Conservation (phyloP, 106 monocot genomes). For the Allium sativum region DNA sequence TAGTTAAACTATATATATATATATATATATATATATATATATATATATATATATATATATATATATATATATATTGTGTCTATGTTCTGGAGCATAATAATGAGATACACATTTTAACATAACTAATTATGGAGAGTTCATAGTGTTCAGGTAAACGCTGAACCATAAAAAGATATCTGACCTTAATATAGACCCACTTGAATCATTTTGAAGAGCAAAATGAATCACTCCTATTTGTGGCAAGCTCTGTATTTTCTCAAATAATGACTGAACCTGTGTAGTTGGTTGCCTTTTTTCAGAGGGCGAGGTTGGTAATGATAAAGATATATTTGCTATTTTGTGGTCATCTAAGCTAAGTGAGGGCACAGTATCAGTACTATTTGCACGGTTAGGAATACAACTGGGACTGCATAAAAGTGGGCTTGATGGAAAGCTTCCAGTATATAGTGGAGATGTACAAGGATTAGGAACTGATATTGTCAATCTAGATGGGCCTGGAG, state of each 20-base stretch:
- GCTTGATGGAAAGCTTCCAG: constrained; percentile 95
- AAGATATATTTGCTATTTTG: constrained; percentile 29
- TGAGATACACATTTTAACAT: no score
- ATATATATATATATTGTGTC: no score
- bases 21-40: no score
- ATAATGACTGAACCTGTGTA: constrained; percentile 37
- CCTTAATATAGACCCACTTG: constrained; percentile 85
- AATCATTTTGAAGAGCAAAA: constrained; percentile 96
- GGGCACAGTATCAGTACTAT: constrained; percentile 70
- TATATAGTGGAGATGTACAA: constrained; percentile 74
- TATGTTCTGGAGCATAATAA: no score
- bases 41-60: no score
- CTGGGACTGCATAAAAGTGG: constrained; percentile 84
- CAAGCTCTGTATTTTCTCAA: constrained; percentile 80
- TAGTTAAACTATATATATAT: no score
- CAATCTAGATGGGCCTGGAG: constrained; percentile 40
- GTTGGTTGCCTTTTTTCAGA: constrained; percentile 45
- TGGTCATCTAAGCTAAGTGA: constrained; percentile 83
- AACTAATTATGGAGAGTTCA: no score
- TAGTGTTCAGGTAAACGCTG: no score
- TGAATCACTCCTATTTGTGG: constrained; percentile 90
- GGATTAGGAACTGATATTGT: constrained; percentile 50
- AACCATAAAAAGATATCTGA: constrained; percentile 13
- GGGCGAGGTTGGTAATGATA: constrained; percentile 63
- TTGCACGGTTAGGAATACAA: constrained; percentile 39